Evolutionary conservation across 768 basidiomycete genomes (phyloP), one percentile per base, ranked within the genome.

Genomic region (Mycena floridula): DNA sequence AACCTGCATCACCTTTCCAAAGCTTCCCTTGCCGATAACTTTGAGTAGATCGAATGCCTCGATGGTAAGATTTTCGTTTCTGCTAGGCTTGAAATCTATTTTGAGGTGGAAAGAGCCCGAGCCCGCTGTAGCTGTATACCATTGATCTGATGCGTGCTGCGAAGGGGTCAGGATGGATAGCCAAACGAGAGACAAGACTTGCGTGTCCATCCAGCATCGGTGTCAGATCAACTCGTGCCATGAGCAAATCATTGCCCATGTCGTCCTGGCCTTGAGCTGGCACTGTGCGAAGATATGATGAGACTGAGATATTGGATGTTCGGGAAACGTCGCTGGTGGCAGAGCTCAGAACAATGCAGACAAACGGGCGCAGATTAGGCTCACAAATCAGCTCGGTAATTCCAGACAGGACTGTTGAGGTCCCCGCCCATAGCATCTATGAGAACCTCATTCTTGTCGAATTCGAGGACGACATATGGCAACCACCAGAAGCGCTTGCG

Each of bases 1-100:
- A 32, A 99, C 95, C 76, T 99, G 95, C 96, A 98, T 98, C 27
- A 95, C 94, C 66, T 99, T 99, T 13, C 96, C 95, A 56, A 99
- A 99, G 48, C 83, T 87, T 9, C 96, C 95, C 65, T 97, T 97
- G 16, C 95, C 94, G 47, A 99, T 95, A 37, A 99, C 95, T 62
- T 94, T 96, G 57, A 99, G 84, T 40, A 99, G 70, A 49, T 99
- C 95, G 59, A 99, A 98, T 3, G 84, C 85, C 55, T 98, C 94
- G 57, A 97, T 97, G n/a, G 91, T 90, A 38, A 97, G 73, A 3
- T 86, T 69, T 58, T 89, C 84, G 53, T 84, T 81, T 46, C 88
- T 81, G 22, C 76, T 81, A 0, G 94, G 91, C 56, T 89, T 90
- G 74, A 90, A 99, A 54, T 89, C 83, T 42, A 98, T 85, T 64